Evolutionary conservation across 1,139 yeast genomes (phyloP), one percentile per base, ranked within the genome.

Genomic region (Sugiyamaella paludigena): DNA sequence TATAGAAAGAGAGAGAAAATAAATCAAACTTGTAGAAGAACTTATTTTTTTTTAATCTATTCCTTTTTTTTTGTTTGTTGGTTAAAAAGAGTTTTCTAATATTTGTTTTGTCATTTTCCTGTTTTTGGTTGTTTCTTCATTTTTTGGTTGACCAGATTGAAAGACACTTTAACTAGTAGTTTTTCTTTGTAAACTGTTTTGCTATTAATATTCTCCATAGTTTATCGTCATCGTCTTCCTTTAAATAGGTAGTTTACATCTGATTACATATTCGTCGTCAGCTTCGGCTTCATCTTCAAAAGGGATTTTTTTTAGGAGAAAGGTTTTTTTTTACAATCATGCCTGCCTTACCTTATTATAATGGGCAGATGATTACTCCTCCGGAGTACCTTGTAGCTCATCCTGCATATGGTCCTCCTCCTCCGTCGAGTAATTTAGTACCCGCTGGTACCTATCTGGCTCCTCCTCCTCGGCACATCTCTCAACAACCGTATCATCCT

Each of bases 291-390:
- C 16, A n/a, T 13, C 26, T 11, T 39, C 30, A 24, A 29, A 34
- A 26, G 5, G 24, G 11, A n/a, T 24, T 32, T 15, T 27, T 15
- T 13, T 29, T 16, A 24, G 24, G 31, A n/a, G 35, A 27, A 10
- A 15, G 19, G n/a, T n/a, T n/a, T 19, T 19, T 19, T 19, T 19
- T 30, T 11, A 30, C 12, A 10, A 51, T 26, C 33, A 60, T 60
- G 62, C 57, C 62, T 12, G 50, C 55, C 30, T 39, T 56, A 31
- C 54, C 61, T 15, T 59, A 51, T 48, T 58, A 58, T 40, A 53
- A 57, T 48, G 58, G 56, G 39, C 58, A 53, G 50, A 52, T 58
- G 40, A 51, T 56, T 26, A 53, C 62, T 7, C 60, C 62, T 2
- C 62, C 63, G 6, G 59, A 51, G 43, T 55, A 53, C 40, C 26